Evolutionary conservation across 2,329 filamentous ascomycete genomes (phyloP), one percentile per base, ranked within the genome.

Genomic region (Stagonosporopsis vannaccii): DNA sequence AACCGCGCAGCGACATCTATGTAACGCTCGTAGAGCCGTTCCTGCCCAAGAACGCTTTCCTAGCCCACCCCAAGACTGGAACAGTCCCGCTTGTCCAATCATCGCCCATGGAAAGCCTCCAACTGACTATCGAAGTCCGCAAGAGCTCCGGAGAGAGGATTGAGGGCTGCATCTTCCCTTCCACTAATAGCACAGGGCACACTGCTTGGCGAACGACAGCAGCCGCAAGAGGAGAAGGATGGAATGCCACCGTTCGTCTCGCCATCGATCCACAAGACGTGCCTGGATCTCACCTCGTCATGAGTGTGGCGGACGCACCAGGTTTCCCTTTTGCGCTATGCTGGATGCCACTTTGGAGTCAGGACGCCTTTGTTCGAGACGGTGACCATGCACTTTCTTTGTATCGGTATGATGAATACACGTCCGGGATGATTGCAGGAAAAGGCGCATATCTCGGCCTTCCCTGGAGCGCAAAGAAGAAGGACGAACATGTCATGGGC

Each of bases 281-380:
- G 0, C 84, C 88, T 2, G 86, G 87, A 20, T 88, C 90, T 11
- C 95, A 99, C 78, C 80, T 98, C 23, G 90, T 96, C 30, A 90
- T 99, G 85, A 93, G 91, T 64, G 80, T 99, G 51, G 89, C 92
- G 8, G 92, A 98, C 77, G 86, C 90, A 46, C 92, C 94, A 0
- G 89, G 90, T 51, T 89, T 91, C 41, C 92, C 95, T 0, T 97
- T 98, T 74, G 94, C 95, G 2, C 83, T 98, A 39, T 91, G 91
- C 13, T 93, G 96, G 83, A 88, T 99, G 80, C 95, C 95, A 0
- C 81, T 99, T 2, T 99, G 96, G 95, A 90, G 94, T 47, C 86
- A 91, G 22, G 87, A 92, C 56, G 94, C 95, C 0, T 99, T 99
- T 70, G 86, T 96, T 46, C 85, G 88, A 43, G 94, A 99, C 71